Evolutionary conservation across 345 rosid genomes (phyloP).

Genomic region (Anastatica hierochuntica): DNA sequence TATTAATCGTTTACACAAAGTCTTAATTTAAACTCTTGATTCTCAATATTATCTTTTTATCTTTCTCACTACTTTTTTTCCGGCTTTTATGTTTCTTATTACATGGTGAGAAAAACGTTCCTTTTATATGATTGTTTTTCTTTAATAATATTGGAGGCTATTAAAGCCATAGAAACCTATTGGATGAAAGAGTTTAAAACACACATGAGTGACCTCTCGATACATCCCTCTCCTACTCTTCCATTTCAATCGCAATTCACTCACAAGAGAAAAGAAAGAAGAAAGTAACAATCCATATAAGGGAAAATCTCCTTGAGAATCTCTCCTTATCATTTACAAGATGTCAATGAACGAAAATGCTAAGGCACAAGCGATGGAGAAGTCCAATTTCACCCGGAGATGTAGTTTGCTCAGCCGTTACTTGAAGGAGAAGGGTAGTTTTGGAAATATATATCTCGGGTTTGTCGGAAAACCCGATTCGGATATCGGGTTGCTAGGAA

Average conservation of each 20-base stretch:
- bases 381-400: slow-evolving; percentile 36
- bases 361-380: slow-evolving; percentile 25
- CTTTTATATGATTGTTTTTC: no score
- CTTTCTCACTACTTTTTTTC: no score
- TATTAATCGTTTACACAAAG: no score
- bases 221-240: not conserved
- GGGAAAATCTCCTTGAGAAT: not conserved
- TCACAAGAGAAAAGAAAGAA: not conserved
- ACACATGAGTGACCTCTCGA: slow-evolving; percentile 1
- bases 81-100: no score
- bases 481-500: no score
- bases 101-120: no score
- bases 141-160: not conserved
- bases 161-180: slow-evolving; percentile 3
- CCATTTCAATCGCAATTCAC: slow-evolving; percentile 3
- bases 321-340: not conserved
- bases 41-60: no score
- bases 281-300: not conserved
- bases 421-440: slow-evolving; percentile 50
- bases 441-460: slow-evolving; percentile 36
- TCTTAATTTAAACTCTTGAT: no score
- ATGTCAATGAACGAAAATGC: slow-evolving; percentile 18
- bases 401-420: slow-evolving; percentile 52
- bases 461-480: no score
- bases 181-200: slow-evolving; percentile 1